phyloP scores from a whole-genome alignment of 495 filamentous ascomycete species.

The Sabuloglossum arenarium region DNA sequence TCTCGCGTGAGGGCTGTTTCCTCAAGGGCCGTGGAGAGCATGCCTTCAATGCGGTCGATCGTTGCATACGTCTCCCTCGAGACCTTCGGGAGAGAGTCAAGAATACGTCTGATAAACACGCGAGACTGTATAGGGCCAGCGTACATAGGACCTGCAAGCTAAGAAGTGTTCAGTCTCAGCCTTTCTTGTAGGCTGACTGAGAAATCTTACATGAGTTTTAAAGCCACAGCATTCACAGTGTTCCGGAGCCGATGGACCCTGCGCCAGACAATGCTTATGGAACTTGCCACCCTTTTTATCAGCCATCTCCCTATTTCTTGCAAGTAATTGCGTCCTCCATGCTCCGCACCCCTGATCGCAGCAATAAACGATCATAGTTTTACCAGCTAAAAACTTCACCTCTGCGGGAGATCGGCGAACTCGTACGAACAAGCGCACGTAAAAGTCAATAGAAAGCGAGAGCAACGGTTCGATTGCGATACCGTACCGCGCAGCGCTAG shows the following conservation, averaged over 20 bases:
- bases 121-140: constrained; percentile 71
- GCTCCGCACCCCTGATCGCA: constrained; percentile 81
- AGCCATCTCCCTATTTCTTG: constrained; percentile 34
- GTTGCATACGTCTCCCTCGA: constrained; percentile 53
- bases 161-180: neutral
- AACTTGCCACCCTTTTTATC: constrained; percentile 49
- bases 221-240: constrained; percentile 66
- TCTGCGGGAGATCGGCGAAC: constrained; percentile 54
- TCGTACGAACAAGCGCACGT: constrained; percentile 75
- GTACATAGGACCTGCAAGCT: constrained; percentile 79
- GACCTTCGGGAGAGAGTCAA: constrained; percentile 40
- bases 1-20: constrained; percentile 23
- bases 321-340: constrained; percentile 60
- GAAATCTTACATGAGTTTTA: constrained; percentile 42
- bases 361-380: constrained; percentile 81
- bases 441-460: constrained; percentile 88
- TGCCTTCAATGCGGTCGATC: constrained; percentile 60
- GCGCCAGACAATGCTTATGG: constrained; percentile 52
- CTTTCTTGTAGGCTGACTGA: neutral
- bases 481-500: constrained; percentile 68
- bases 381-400: constrained; percentile 75
- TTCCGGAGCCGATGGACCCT: constrained; percentile 38
- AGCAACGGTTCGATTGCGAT: constrained; percentile 77
- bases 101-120: constrained; percentile 54
- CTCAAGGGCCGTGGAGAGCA: constrained; percentile 73